A percentile compares a stretch with the other conserved stretches of the same genome.
phyloP scores from a whole-genome alignment of 2,329 filamentous ascomycete genomes.

The Colletotrichum phormii region DNA sequence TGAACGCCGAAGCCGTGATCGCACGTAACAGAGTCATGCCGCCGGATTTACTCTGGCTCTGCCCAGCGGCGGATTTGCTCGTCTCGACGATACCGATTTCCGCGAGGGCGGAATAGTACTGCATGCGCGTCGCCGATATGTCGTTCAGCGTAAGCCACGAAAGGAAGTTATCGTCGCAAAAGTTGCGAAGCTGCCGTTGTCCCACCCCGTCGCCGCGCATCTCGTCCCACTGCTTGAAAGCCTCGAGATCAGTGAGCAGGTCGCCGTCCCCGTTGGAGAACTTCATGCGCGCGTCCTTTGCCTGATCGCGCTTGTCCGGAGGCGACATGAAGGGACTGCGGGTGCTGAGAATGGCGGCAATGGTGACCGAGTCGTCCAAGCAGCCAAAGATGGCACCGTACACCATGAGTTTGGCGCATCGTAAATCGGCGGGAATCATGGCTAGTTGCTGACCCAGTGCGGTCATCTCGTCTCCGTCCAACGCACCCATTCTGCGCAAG shows the following conservation, averaged over 20 bases:
- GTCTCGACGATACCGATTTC: conserved; percentile 83
- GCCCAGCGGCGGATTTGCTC: conserved; percentile 35
- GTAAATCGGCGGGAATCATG: conserved; percentile 92
- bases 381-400: conserved; percentile 95
- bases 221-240: conserved; percentile 85
- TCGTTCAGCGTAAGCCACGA: conserved; percentile 86
- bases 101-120: conserved; percentile 86
- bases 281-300: conserved; percentile 78
- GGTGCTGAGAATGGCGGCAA: conserved; percentile 92
- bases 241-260: conserved; percentile 85
- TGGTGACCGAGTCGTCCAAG: conserved; percentile 86
- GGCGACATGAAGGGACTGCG: conserved; percentile 89
- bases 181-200: conserved; percentile 74
- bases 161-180: conserved; percentile 89
- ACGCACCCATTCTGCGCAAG: conserved; percentile 85
- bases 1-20: conserved; percentile 78
- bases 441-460: conserved; percentile 93
- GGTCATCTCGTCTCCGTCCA: conserved; percentile 88
- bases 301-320: conserved; percentile 83
- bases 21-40: conserved; percentile 70
- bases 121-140: conserved; percentile 85
- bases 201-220: conserved; percentile 68
- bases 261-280: conserved; percentile 88
- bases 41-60: conserved; percentile 46
- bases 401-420: conserved; percentile 94